phyloP scores from a whole-genome alignment of 441 rosid genomes.

The Pelargonium cotyledonis region DNA sequence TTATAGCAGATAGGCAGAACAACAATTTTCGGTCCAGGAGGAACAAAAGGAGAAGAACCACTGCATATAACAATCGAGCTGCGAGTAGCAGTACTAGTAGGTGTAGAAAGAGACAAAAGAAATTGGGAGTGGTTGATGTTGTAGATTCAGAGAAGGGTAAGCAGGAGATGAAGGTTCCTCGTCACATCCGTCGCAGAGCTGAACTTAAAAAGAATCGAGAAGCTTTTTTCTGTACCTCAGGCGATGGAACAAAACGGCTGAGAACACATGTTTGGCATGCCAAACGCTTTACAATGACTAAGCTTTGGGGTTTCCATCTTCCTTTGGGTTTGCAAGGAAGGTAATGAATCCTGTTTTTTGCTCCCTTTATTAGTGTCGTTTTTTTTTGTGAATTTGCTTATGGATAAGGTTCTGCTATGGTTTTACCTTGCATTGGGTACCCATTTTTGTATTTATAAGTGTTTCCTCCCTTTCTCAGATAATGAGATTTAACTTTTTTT shows the following conservation, averaged over 20 bases:
- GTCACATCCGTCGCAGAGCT: conserved; percentile 52
- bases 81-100: conserved; percentile 34
- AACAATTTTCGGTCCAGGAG: conserved; percentile 58
- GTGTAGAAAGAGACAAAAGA: conserved; percentile 34
- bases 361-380: not conserved
- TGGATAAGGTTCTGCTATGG: not conserved
- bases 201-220: conserved; percentile 56
- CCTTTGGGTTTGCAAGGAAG: conserved; percentile 88
- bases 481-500: not conserved
- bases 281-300: conserved; percentile 76
- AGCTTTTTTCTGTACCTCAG: conserved; percentile 48
- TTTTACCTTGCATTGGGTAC: not conserved
- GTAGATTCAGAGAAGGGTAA: conserved; percentile 16
- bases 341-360: conserved; percentile 24
- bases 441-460: not conserved
- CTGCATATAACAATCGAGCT: conserved; percentile 43
- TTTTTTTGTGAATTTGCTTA: not conserved
- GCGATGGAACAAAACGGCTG: conserved; percentile 83
- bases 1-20: conserved; percentile 46
- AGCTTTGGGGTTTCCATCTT: conserved; percentile 82
- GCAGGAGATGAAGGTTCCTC: conserved; percentile 30
- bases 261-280: conserved; percentile 96
- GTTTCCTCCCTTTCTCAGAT: not conserved
- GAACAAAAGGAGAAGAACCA: conserved; percentile 84
- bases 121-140: conserved; percentile 22